phyloP scores from a whole-genome alignment of 169 alveolate genomes.

The Cyclospora cayetanensis region DNA sequence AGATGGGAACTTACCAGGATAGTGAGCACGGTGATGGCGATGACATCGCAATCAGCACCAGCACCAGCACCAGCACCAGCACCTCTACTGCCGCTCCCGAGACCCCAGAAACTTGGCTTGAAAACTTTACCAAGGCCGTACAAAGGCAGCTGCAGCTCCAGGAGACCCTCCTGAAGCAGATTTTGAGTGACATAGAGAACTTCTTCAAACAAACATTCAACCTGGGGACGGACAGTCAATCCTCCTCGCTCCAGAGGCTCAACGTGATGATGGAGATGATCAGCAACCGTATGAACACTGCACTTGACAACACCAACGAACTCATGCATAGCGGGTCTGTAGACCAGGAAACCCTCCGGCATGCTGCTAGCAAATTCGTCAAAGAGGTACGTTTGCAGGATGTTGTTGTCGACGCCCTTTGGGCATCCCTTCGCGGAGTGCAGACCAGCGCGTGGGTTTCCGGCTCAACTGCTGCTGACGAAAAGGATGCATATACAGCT shows the following conservation, averaged over 20 bases:
- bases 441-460: constrained; percentile 15
- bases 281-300: constrained; percentile 26
- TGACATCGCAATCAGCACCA: too few species aligned
- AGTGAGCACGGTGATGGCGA: too few species aligned
- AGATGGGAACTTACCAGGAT: background rate
- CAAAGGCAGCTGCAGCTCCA: constrained; percentile 54
- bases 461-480: background rate
- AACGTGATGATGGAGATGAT: constrained; percentile 46
- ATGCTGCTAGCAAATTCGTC: constrained; percentile 6
- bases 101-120: background rate
- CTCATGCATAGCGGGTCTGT: constrained; percentile 12
- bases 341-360: constrained; percentile 35
- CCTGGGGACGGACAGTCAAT: constrained; percentile 16
- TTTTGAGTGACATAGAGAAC: background rate
- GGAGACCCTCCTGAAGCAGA: constrained; percentile 26
- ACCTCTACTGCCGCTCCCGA: constrained; percentile 20
- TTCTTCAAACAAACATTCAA: constrained; percentile 8
- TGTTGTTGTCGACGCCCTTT: constrained; percentile 18
- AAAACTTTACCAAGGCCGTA: background rate
- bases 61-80: constrained; percentile 25
- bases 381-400: constrained; percentile 43
- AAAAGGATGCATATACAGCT: background rate
- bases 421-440: constrained; percentile 44
- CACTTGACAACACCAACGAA: constrained; percentile 10
- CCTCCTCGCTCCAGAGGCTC: background rate